Evolutionary conservation across 257 asterid genomes (phyloP).

Genomic region (Solanum appendiculatum): DNA sequence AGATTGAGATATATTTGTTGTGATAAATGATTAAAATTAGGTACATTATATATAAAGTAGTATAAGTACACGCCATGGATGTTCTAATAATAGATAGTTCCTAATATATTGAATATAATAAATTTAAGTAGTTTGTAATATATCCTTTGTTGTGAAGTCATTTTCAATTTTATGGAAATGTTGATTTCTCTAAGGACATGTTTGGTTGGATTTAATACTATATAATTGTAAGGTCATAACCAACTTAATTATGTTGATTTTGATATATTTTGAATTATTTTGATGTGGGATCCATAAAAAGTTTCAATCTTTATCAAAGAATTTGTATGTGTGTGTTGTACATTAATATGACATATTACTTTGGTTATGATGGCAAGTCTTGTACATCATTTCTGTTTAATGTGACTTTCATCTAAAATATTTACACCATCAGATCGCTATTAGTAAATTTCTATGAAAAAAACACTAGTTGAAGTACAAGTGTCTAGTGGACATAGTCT

Average conservation of each 20-base stretch:
- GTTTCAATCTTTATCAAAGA: neutral
- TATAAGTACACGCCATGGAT: neutral
- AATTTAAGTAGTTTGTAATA: neutral
- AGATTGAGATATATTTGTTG: neutral
- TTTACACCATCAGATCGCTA: neutral
- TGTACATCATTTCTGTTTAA: neutral
- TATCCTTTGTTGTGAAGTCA: slow-evolving; percentile 20
- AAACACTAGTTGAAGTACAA: neutral
- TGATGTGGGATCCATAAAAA: neutral
- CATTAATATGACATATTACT: neutral
- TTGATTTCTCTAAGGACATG: neutral
- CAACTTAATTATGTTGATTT: neutral
- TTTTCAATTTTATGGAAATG: slow-evolving; percentile 8
- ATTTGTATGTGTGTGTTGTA: neutral
- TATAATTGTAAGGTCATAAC: neutral
- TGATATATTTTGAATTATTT: neutral
- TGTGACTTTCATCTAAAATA: neutral
- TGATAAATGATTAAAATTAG: neutral
- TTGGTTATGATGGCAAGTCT: neutral
- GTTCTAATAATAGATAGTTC: neutral
- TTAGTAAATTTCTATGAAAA: neutral
- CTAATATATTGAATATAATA: neutral
- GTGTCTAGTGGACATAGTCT: neutral
- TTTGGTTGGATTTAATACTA: neutral
- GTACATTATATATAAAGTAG: neutral